Base-by-base conservation (phyloP, 2,329 filamentous ascomycete genomes). In the Colletotrichum tabaci region DNA sequence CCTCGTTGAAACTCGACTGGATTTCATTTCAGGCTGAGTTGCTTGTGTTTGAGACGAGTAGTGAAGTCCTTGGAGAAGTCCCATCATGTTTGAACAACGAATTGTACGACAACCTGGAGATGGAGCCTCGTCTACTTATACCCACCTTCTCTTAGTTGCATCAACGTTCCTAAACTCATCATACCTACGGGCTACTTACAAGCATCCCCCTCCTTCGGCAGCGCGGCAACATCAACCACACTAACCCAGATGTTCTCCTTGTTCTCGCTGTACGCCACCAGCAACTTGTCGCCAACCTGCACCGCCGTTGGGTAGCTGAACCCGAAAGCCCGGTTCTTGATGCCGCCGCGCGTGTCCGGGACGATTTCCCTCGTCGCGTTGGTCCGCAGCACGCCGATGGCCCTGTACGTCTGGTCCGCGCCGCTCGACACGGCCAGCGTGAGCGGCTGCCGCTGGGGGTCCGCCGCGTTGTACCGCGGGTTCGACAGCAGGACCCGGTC, bases 171-270 rank as follows among this genome's bases (percentile, higher is more conserved):
- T 9, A 8, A 30, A 9, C 4, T n/a, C 44, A 8, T 18, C 0
- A 8, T 18, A 2, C 7, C 9, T 55, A n/a, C 30, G 46, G 7
- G 13, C 42, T 35, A 38, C 10, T 50, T 55, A 12, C 58, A 64
- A 26, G 3, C 13, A 10, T 57, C 50, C 12, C 23, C 35, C 9
- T 69, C 49, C 30, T 55, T 53, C 16, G 70, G 76, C 12, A 77
- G 62, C 12, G 71, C 63, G 35, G 40, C 50, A 15, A 76, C 50
- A 21, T 76, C 67, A 1, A 77, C 66, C 3, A 77, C 35, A 35
- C 76, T 77, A 8, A 77, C 76, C 76, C 76, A 77, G 12, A 77
- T 76, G 38, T 77, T 77, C 47, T 77, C 75, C 71, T 77, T 77
- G 23, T 77, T 77, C 72, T 77, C 76, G 40, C 75, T 76, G 50